Evolutionary conservation across 768 basidiomycete genomes (phyloP).

Genomic region (Myochromella boudieri): DNA sequence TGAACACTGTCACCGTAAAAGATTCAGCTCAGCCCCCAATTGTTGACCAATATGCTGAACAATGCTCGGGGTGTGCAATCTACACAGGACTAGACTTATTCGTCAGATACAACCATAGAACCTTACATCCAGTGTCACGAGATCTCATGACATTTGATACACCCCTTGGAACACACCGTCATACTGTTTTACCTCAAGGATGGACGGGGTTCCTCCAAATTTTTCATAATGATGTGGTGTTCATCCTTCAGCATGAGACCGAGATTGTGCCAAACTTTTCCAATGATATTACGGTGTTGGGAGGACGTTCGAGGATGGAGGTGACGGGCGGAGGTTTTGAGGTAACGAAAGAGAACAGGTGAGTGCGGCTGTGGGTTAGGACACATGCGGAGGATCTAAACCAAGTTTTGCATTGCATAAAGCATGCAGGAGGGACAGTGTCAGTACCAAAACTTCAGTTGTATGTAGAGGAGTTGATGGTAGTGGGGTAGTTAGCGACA

Average conservation of each 20-base stretch:
- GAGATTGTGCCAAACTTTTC: too few species aligned
- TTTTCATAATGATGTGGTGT: too few species aligned
- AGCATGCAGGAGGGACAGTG: slow-evolving; percentile 30
- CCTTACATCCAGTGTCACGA: slow-evolving; percentile 11
- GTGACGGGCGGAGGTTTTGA: too few species aligned
- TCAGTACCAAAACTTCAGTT: slow-evolving; percentile 32
- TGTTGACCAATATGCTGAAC: slow-evolving; percentile 32
- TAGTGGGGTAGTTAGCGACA: slow-evolving; percentile 33
- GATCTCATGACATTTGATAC: neutral
- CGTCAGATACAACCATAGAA: slow-evolving; percentile 32
- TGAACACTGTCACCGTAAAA: slow-evolving; percentile 35
- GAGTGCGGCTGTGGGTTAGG: too few species aligned
- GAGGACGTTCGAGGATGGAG: neutral
- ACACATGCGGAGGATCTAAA: too few species aligned
- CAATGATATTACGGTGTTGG: too few species aligned
- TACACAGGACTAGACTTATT: slow-evolving; percentile 29
- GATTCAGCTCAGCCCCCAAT: slow-evolving; percentile 33
- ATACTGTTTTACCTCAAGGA: slow-evolving; percentile 28
- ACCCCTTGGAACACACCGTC: slow-evolving; percentile 10
- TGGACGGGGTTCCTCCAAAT: slow-evolving; percentile 29
- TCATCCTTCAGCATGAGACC: too few species aligned
- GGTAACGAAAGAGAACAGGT: neutral
- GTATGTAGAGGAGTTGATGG: too few species aligned
- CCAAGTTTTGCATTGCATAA: slow-evolving; percentile 24
- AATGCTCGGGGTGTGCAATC: slow-evolving; percentile 20